Base-by-base conservation (phyloP, 176 grass and related monocot species). In the Pontederia crassipes region DNA sequence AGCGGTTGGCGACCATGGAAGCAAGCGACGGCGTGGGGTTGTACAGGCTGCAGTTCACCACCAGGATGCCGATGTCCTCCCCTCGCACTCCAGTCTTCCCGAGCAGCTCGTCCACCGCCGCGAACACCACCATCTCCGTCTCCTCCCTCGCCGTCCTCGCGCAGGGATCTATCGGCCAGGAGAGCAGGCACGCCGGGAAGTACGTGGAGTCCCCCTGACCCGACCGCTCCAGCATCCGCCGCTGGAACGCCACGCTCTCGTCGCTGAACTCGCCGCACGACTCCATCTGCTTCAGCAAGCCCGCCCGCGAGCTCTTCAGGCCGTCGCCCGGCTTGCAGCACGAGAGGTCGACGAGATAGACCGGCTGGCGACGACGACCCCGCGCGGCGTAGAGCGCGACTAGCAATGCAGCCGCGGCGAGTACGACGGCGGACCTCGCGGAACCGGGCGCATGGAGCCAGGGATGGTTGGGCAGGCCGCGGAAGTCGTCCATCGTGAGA, bases 31-130 rank as follows among this genome's bases (percentile, higher is more conserved):
- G 86, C 3, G 91, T 90, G 0, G 86, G 81, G 80, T 76, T 87
- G 78, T 77, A 83, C 28, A 96, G 70, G 86, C 91, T 96, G 17
- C 82, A 90, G 80, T 96, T 96, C 62, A 87, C 82, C 51, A 96
- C 83, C 48, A 96, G 64, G 48, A 96, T 65, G 3, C 80, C 75
- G 17, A 96, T 65, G 27, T 96, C 75, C 8, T 24, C 13, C 14
- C 83, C 65, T 0, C 3, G 54, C 0, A 90, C 68, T 2, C 28
- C 54, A 0, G 63, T 62, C 55, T 77, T 66, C 40, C 73, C 40
- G 20, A 96, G 77, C 45, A 96, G n/a, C 71, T 82, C 86, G 66
- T 84, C 83, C 7, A 87, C 83, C 3, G 74, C 77, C 46, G 83
- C 81, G 72, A 90, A 96, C 67, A 96, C 78, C 27, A 87, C 86